Evolutionary conservation across 352 stramenopile genomes (phyloP), one percentile per base, ranked within the genome.

Genomic region (Sclerospora graminicola): DNA sequence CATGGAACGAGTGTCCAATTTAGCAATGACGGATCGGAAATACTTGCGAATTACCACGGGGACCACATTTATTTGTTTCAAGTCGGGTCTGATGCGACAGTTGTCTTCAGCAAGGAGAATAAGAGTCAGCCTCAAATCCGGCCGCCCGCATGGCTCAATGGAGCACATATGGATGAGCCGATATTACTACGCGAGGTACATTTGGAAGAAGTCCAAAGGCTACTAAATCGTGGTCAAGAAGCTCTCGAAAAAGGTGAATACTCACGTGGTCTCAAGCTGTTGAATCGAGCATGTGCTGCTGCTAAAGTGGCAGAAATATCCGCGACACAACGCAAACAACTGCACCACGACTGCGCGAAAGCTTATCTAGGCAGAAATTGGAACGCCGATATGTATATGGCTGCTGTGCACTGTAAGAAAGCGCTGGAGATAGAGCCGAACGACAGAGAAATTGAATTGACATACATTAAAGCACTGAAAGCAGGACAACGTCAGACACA

Each of bases 31-130:
- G 80, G 80, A 11, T 52, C 61, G 0, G 62, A 89, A 33, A 52
- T 91, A 10, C 60, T 91, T 11, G 65, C 76, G 7, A 89, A 85
- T 49, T 91, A 91, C 38, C 80, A 91, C 54, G 87, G 82, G 42
- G 80, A 91, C 34, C 75, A 91, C 30, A 88, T 91, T 46, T 91
- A 91, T 36, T 35, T 89, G 33, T 91, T 87, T 43, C 60, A 70
- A 33, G 66, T 85, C 11, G 62, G 72, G 9, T 52, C 63, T 8
- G 26, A 41, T 4, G n/a, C 64, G 29, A 50, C 44, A 4, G 45
- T 57, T 8, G 53, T 67, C 23, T 60, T 57, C 15, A 55, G 42
- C 18, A 55, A 60, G 34, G 33, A 46, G n/a, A 60, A 60, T 28
- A 63, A 57, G 41, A 54, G 23, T 19, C 47, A 57, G 29, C 48